A percentile compares a stretch with the other conserved stretches of the same genome.
Conservation (phyloP, 345 rosid species). For the Litchi chinensis region DNA sequence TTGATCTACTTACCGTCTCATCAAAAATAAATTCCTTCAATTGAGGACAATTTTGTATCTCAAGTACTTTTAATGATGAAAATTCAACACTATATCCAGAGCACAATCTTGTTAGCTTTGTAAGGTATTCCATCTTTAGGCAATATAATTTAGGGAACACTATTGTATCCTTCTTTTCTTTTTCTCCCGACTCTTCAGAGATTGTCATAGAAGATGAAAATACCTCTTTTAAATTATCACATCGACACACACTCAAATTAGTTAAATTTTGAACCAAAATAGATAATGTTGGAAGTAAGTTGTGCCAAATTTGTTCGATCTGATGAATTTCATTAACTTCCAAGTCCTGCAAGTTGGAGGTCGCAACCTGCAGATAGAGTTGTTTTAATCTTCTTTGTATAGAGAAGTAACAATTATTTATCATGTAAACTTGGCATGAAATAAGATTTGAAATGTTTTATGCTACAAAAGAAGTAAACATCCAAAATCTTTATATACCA, state of each 20-base stretch:
- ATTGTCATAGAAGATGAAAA: neutral
- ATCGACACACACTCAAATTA: rapidly evolving
- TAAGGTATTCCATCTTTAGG: rapidly evolving
- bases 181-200: neutral
- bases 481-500: neutral
- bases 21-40: conserved; percentile 1
- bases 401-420: neutral
- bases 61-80: neutral
- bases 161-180: neutral
- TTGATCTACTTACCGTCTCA: neutral
- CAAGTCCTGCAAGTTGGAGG: conserved; percentile 25
- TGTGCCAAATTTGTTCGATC: conserved; percentile 16
- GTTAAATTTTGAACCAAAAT: too few relatives aligned
- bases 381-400: neutral
- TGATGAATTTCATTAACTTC: neutral
- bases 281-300: neutral
- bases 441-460: too few relatives aligned
- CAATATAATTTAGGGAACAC: too few relatives aligned
- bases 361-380: conserved; percentile 14
- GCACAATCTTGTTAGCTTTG: neutral
- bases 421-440: too few relatives aligned
- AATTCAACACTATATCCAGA: neutral
- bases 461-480: neutral
- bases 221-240: neutral
- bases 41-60: neutral